Conservation (phyloP, 352 stramenopile genomes). For the Pythium angustatum region DNA sequence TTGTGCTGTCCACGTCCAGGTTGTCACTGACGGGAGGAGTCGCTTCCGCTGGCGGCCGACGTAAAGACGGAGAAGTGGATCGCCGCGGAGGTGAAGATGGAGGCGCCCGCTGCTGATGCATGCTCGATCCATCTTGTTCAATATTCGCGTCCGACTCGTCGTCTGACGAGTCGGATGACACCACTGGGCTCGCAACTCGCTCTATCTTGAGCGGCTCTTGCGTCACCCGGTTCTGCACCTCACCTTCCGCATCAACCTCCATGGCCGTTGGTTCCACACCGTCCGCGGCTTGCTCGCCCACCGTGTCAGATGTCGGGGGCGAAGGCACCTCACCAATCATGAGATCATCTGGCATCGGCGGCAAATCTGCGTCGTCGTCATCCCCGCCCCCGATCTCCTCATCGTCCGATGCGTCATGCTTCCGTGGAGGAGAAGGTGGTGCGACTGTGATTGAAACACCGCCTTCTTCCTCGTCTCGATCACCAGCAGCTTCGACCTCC, state of each 20-base stretch:
- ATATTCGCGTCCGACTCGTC: constrained; percentile 21
- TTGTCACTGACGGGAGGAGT: neutral
- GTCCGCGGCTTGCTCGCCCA: neutral
- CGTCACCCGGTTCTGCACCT: neutral
- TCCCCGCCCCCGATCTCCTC: constrained; percentile 7
- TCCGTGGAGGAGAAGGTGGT: constrained; percentile 26
- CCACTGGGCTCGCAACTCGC: constrained; percentile 14
- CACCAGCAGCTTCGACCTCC: neutral
- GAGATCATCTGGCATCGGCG: constrained; percentile 17
- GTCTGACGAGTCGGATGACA: constrained; percentile 14
- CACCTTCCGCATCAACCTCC: neutral
- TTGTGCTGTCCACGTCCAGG: neutral
- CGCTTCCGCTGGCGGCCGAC: neutral
- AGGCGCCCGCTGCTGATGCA: neutral
- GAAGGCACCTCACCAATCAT: constrained; percentile 5
- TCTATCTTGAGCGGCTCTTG: neutral
- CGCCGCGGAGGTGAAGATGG: constrained; percentile 4
- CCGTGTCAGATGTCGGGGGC: constrained; percentile 8
- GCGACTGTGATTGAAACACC: constrained; percentile 6
- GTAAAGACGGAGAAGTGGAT: neutral
- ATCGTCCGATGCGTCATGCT: constrained; percentile 25
- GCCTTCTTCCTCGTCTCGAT: constrained; percentile 11
- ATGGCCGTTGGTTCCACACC: neutral
- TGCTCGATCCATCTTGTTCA: constrained; percentile 4
- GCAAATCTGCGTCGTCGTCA: constrained; percentile 2